Evolutionary conservation across 192 early-diverging fungal species (phyloP), one percentile per base, ranked within the genome.

Genomic region (Backusella macrospora): DNA sequence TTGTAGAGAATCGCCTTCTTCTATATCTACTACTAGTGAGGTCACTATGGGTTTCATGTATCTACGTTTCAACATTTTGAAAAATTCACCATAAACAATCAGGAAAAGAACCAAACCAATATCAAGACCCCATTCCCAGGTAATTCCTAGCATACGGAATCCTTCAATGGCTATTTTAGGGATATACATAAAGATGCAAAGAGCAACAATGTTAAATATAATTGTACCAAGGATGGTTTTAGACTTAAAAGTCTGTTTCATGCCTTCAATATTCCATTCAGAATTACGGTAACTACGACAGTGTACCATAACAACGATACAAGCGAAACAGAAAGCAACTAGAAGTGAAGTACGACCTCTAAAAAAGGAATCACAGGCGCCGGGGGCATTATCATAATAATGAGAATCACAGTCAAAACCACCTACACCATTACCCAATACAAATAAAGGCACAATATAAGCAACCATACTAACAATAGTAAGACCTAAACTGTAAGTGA

Each of bases 101-200:
- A 88, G 91, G 29, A 92, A 55, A 16, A 92, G 45, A 65, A 85
- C 73, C 6, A 87, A 76, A 39, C 81, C 79, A n/a, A 86, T 68
- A 52, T 86, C 83, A 46, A 92, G 71, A 65, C 88, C 90, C 92
- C 92, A 94, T 82, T 92, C 91, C 89, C 89, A 93, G 66, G 84
- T 76, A 43, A 92, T 85, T 18, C 77, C 77, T 46, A 83, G 73
- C 78, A 87, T 81, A 78, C 86, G 83, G 64, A 92, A 90, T 37
- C 87, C 89, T 71, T 73, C 70, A 37, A 84, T 82, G 77, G 88
- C 89, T 45, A 89, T 75, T 5, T 75, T 79, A 3, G 91, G 91
- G n/a, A 93, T 80, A 73, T 92, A 92, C n/a, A 90, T 76, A 65
- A 88, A 84, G 37, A 88, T 69, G 37, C 90, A 14, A 62, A 88